A percentile compares a stretch with the other conserved stretches of the same genome.
Evolutionary conservation across 2,329 filamentous ascomycete genomes (phyloP).

Genomic region (Claviceps africana): DNA sequence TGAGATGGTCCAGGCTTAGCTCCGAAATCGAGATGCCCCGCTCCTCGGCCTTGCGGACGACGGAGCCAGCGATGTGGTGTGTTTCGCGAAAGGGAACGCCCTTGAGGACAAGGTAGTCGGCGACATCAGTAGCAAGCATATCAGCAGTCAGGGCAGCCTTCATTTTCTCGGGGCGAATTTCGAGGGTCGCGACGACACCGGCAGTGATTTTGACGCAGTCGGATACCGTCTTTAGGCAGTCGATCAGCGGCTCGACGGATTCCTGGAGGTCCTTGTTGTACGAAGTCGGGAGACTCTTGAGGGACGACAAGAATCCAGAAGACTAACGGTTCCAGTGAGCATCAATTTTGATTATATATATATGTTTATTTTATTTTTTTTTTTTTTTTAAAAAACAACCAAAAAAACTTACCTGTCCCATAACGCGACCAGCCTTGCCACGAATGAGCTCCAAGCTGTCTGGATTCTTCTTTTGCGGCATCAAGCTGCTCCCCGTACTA

Average conservation of each 20-base stretch:
- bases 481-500: slow-evolving; percentile 1
- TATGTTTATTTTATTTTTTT: no score
- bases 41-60: slow-evolving; percentile 7
- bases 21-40: slow-evolving; percentile 3
- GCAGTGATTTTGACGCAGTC: background rate
- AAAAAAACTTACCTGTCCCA: background rate
- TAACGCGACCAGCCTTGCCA: background rate
- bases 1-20: slow-evolving; percentile 2
- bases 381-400: no score
- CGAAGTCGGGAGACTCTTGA: slow-evolving; percentile 2
- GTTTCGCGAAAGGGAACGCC: slow-evolving; percentile 7
- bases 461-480: slow-evolving; percentile 8
- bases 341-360: background rate
- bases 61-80: slow-evolving; percentile 6
- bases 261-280: slow-evolving; percentile 4
- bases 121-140: slow-evolving; percentile 9
- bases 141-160: slow-evolving; percentile 3
- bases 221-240: background rate
- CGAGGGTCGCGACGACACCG: slow-evolving; percentile 1
- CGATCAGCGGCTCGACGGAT: background rate
- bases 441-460: slow-evolving; percentile 13
- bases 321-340: background rate
- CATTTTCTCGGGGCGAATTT: slow-evolving; percentile 5
- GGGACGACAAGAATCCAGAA: background rate
- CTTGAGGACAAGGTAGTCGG: slow-evolving; percentile 6